Evolutionary conservation across 73 alveolate genomes (phyloP).

Genomic region (Blepharisma stoltei): DNA sequence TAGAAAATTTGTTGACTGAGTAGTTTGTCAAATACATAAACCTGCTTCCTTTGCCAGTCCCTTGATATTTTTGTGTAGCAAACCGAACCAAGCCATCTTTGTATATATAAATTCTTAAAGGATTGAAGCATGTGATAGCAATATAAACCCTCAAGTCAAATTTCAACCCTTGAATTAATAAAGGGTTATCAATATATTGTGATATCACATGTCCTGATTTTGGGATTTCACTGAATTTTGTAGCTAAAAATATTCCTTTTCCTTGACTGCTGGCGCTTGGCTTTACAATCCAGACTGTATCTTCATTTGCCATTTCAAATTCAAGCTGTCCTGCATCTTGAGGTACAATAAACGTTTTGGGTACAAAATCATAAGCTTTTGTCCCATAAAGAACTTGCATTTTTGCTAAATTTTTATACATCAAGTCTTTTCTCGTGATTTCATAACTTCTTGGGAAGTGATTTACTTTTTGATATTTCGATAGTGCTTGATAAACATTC

Average conservation of each 20-base stretch:
- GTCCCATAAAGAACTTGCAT: slow-evolving; percentile 65
- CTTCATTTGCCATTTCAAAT: slow-evolving; percentile 47
- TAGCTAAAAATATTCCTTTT: slow-evolving; percentile 81
- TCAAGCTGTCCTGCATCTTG: slow-evolving; percentile 46
- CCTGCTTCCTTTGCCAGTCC: slow-evolving; percentile 37
- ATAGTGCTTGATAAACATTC: slow-evolving; percentile 41
- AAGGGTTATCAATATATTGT: slow-evolving; percentile 86
- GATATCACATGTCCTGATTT: slow-evolving; percentile 54
- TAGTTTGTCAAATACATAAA: slow-evolving; percentile 62
- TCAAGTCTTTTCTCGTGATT: slow-evolving; percentile 70
- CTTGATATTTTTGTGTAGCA: slow-evolving; percentile 85
- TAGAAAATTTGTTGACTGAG: slow-evolving; percentile 50
- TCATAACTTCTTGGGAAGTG: slow-evolving; percentile 79
- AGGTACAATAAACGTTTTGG: slow-evolving; percentile 72
- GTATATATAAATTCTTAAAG: slow-evolving; percentile 78
- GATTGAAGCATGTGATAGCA: slow-evolving; percentile 81
- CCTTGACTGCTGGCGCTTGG: slow-evolving; percentile 88
- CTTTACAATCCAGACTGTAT: slow-evolving; percentile 67
- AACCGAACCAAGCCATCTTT: slow-evolving; percentile 92
- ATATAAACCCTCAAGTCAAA: slow-evolving; percentile 94
- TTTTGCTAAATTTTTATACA: slow-evolving; percentile 56
- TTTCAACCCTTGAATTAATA: slow-evolving; percentile 77
- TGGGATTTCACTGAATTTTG: slow-evolving; percentile 51
- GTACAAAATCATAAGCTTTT: slow-evolving; percentile 62
- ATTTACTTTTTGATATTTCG: slow-evolving; percentile 59